Percentiles rank a stretch among this genome's conserved stretches.
These are phyloP conservation scores for Achaetomium macrosporum DNA, from an alignment of 2,329 filamentous ascomycete genomes.

Conservation along the genomic window DNA sequence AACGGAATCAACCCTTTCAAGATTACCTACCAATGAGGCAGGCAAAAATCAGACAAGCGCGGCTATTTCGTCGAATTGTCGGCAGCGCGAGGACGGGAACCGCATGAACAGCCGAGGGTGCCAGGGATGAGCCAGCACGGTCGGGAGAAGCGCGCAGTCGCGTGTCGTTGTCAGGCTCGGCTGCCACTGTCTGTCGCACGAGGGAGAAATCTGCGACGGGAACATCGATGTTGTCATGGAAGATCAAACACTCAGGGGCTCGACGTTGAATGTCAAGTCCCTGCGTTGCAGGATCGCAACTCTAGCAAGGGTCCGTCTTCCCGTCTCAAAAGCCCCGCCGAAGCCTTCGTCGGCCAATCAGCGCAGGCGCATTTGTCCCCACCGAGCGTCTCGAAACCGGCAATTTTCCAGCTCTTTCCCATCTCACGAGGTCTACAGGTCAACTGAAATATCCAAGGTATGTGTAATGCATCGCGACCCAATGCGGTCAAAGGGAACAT, in stretches of 20 bases:
- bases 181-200: not conserved
- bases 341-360: slow-evolving; percentile 11
- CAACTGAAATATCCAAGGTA: too few relatives aligned
- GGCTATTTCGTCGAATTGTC: slow-evolving; percentile 1
- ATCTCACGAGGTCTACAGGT: too few relatives aligned
- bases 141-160: not conserved
- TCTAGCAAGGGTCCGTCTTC: not conserved
- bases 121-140: not conserved
- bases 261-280: slow-evolving; percentile 4
- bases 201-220: slow-evolving; percentile 12
- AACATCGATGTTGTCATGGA: slow-evolving; percentile 4
- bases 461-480: not conserved
- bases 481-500: not conserved
- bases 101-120: not conserved
- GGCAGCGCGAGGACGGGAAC: not conserved
- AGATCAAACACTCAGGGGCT: slow-evolving; percentile 21
- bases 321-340: slow-evolving; percentile 10
- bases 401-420: slow-evolving; percentile 2
- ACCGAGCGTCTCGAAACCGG: slow-evolving; percentile 17
- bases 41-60: not conserved
- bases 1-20: not conserved
- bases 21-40: not conserved
- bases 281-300: not conserved
- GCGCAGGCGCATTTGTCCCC: not conserved
- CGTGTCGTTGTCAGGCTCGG: not conserved